phyloP scores from a whole-genome alignment of 345 rosid species.

The Aquilaria malaccensis region DNA sequence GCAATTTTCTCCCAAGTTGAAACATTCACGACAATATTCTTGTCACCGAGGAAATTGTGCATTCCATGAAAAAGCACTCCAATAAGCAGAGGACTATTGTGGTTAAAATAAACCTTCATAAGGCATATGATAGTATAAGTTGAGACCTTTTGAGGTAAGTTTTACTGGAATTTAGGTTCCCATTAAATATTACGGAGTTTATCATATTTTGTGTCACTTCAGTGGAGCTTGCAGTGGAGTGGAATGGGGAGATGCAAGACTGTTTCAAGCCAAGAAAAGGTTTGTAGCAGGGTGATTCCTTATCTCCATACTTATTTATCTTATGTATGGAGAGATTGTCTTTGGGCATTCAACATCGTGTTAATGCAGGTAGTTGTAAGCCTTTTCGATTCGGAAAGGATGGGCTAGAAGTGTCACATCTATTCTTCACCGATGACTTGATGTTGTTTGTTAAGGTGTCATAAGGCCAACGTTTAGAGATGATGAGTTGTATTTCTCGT shows the following conservation, averaged over 20 bases:
- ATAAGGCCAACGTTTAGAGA: too few species aligned
- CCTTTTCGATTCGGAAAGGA: not conserved
- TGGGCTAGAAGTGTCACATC: not conserved
- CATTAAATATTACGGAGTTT: not conserved
- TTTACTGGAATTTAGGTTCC: not conserved
- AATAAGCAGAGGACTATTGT: not conserved
- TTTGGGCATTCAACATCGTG: not conserved
- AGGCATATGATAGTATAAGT: not conserved
- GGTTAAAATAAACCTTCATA: not conserved
- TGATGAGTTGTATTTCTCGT: too few species aligned
- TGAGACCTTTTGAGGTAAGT: not conserved
- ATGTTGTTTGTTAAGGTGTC: not conserved
- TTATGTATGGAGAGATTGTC: not conserved
- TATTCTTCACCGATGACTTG: conserved; percentile 6
- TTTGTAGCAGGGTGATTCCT: not conserved
- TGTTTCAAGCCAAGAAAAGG: not conserved
- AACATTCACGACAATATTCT: not conserved
- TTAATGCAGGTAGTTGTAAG: not conserved
- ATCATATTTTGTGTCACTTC: not conserved
- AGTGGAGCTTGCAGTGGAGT: not conserved
- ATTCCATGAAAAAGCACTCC: not conserved
- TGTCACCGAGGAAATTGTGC: not conserved
- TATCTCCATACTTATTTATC: conserved; percentile 4
- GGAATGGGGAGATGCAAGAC: not conserved
- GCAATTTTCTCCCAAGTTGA: not conserved